Evolutionary conservation across 148 eudicot genomes (phyloP).

Genomic region (Amaranthus hypochondriacus): DNA sequence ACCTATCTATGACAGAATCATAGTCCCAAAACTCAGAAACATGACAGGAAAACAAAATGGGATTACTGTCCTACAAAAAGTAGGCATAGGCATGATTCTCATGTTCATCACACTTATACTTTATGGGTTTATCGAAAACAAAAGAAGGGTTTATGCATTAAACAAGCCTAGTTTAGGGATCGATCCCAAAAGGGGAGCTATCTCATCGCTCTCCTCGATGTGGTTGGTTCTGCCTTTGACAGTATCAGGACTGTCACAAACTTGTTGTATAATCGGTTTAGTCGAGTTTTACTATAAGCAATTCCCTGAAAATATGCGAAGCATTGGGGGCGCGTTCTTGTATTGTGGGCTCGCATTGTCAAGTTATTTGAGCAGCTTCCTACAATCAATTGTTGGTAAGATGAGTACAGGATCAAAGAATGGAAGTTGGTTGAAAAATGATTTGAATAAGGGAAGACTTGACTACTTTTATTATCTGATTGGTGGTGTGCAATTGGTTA

Average conservation of each 20-base stretch:
- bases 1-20: slow-evolving; percentile 55
- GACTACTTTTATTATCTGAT: slow-evolving; percentile 52
- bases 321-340: slow-evolving; percentile 55
- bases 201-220: slow-evolving; percentile 43
- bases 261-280: slow-evolving; percentile 36
- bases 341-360: slow-evolving; percentile 53
- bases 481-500: slow-evolving; percentile 42
- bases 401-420: slow-evolving; percentile 16
- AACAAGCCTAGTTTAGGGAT: slow-evolving; percentile 35
- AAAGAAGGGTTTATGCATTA: slow-evolving; percentile 30
- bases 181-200: slow-evolving; percentile 29
- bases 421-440: slow-evolving; percentile 44
- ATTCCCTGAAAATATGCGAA: slow-evolving; percentile 73
- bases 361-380: slow-evolving; percentile 49
- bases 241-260: slow-evolving; percentile 49
- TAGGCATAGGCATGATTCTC: slow-evolving; percentile 44
- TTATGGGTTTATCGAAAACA: slow-evolving; percentile 32
- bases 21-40: slow-evolving; percentile 45
- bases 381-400: slow-evolving; percentile 35
- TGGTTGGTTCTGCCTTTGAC: slow-evolving; percentile 53
- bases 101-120: slow-evolving; percentile 29
- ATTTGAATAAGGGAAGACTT: slow-evolving; percentile 50
- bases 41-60: slow-evolving; percentile 44
- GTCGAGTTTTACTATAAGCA: slow-evolving; percentile 61
- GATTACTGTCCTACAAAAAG: slow-evolving; percentile 49